These are phyloP conservation scores for Solanum habrochaites DNA, from an alignment of 257 asterid genomes.

Conservation along the genomic window DNA sequence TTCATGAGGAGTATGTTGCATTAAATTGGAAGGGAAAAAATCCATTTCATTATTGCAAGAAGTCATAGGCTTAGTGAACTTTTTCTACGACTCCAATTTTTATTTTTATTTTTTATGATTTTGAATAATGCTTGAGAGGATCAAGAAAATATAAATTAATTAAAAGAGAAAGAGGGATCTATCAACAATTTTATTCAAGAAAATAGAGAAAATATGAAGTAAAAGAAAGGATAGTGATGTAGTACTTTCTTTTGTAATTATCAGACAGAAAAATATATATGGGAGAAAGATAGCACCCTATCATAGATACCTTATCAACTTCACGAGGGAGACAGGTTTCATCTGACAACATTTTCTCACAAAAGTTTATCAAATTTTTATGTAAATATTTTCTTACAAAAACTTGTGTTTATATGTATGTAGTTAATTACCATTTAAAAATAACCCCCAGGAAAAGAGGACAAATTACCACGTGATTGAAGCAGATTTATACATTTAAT, in stretches of 20 bases:
- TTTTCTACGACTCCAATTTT: neutral
- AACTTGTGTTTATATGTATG: too few relatives aligned
- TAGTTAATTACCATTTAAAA: too few relatives aligned
- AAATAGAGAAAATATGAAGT: neutral
- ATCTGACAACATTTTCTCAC: neutral
- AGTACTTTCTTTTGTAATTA: neutral
- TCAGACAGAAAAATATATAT: neutral
- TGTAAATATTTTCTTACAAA: too few relatives aligned
- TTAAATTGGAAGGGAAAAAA: conserved; percentile 59
- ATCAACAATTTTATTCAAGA: neutral
- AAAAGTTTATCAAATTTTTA: too few relatives aligned
- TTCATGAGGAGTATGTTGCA: conserved; percentile 59
- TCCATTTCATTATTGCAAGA: conserved; percentile 35
- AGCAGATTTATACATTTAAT: too few relatives aligned
- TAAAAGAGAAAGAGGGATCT: neutral
- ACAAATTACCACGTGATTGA: too few relatives aligned
- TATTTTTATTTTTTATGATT: too few relatives aligned
- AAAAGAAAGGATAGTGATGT: conserved; percentile 7
- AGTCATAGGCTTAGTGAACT: neutral
- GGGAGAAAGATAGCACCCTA: neutral
- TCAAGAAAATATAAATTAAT: neutral
- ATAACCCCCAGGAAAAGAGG: too few relatives aligned
- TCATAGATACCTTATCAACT: conserved; percentile 23
- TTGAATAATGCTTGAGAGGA: neutral
- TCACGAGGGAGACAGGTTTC: neutral